Evolutionary conservation across 2,329 filamentous ascomycete species (phyloP), one percentile per base, ranked within the genome.

Genomic region (Cladosporium colombiae): DNA sequence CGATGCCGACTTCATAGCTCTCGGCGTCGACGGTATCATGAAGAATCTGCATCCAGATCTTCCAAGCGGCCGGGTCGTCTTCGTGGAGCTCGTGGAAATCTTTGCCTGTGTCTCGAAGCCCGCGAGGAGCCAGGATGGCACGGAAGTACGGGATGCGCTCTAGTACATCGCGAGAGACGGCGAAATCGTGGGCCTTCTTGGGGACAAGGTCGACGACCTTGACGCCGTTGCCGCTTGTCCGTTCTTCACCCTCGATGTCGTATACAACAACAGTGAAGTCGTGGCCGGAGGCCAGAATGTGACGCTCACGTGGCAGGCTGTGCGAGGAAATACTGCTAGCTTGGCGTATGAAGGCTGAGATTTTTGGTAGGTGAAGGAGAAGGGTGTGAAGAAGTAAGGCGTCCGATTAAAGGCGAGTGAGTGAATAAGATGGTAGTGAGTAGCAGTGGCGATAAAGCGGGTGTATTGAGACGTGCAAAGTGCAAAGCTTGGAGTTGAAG

Each of bases 21-120:
- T 52, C 31, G 5, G 44, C 13, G 5, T 52, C 31, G 3, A 53
- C 21, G 11, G 21, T 16, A 16, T n/a, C 61, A 23, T 70, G 70
- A 14, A 67, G 18, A 35, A 68, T 62, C 55, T 71, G 67, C 27
- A 70, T 33, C 70, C 67, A 71, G 18, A 66, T 40, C 21, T 37
- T 50, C n/a, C 33, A 31, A 1, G 35, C 52, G 2, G 11, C 16
- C 1, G 40, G 29, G 16, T 49, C 35, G 13, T 56, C 52, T 8
- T 40, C 40, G 8, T 25, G 21, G 0, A 64, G 10, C 1, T 63
- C 50, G 21, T 16, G 13, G 35, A 8, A 63, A 13, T 11, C 27
- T 0, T 13, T 11, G 14, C 60, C 14, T 18, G 60, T n/a, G 33
- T 35, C 13, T 21, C 35, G 14, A 23, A 33, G 14, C 13, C 25